A percentile compares a stretch with the other conserved stretches of the same genome.
phyloP scores from a whole-genome alignment of 75 land plant genomes.

The Larix kaempferi region DNA sequence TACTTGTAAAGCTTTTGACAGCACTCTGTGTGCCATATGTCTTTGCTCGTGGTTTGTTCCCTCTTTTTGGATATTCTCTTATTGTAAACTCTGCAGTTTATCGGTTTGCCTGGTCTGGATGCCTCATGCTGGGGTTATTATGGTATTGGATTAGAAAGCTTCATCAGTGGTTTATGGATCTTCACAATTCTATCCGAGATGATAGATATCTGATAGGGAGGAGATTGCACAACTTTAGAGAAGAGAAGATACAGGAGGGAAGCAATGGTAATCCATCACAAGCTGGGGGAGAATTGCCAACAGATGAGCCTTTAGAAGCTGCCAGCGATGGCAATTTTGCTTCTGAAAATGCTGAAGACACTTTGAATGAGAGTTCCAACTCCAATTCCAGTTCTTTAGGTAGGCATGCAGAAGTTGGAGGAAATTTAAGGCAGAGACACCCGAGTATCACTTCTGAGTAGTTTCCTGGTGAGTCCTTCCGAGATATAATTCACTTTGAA shows the following conservation, averaged over 20 bases:
- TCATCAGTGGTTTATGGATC: slow-evolving; percentile 83
- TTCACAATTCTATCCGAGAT: slow-evolving; percentile 90
- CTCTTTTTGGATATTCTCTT: slow-evolving; percentile 77
- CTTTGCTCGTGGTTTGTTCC: slow-evolving; percentile 83
- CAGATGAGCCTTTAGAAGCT: background rate
- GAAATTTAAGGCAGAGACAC: slow-evolving; percentile 3
- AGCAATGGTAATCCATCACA: slow-evolving; percentile 1
- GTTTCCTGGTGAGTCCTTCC: background rate
- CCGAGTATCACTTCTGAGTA: background rate
- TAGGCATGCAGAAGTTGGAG: background rate
- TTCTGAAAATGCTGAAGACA: background rate
- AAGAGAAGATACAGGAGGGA: slow-evolving; percentile 15
- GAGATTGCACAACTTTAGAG: slow-evolving; percentile 85
- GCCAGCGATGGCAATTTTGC: background rate
- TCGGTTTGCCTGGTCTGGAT: slow-evolving; percentile 93
- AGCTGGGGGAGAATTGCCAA: slow-evolving; percentile 1
- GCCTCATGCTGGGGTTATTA: slow-evolving; percentile 59
- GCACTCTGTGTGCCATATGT: slow-evolving; percentile 91
- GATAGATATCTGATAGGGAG: slow-evolving; percentile 89
- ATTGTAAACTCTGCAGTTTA: slow-evolving; percentile 90
- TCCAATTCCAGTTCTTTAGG: background rate
- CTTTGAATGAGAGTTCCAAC: background rate
- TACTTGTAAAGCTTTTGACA: slow-evolving; percentile 79
- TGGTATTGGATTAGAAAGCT: slow-evolving; percentile 75
- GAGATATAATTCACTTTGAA: background rate